Conservation (phyloP, 2,329 filamentous ascomycete species). For the Aspergillus puulaauensis region DNA sequence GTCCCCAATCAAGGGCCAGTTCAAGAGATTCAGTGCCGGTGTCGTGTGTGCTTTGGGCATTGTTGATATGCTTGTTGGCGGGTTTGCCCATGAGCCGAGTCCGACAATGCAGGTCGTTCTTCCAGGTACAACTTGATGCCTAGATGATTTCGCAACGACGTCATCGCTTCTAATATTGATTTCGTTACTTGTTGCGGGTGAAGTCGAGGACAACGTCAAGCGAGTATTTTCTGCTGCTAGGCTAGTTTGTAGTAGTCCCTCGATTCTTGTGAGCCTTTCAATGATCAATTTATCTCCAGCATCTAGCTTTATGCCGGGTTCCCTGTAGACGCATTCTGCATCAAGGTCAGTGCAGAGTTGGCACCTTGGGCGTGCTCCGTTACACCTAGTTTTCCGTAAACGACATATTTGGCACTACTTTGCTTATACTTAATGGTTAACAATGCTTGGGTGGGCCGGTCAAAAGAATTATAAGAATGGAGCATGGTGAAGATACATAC, state of each 20-base stretch:
- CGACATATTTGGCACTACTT: slow-evolving; percentile 75
- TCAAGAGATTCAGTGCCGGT: slow-evolving; percentile 65
- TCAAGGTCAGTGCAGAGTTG: slow-evolving; percentile 79
- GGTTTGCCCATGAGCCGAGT: slow-evolving; percentile 69
- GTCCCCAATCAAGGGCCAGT: slow-evolving; percentile 76
- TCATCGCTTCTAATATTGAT: slow-evolving; percentile 62
- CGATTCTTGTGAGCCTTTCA: slow-evolving; percentile 74
- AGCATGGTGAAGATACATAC: slow-evolving; percentile 21
- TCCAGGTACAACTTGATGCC: slow-evolving; percentile 11
- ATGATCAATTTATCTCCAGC: slow-evolving; percentile 83
- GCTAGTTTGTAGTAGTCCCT: slow-evolving; percentile 72
- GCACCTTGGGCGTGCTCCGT: slow-evolving; percentile 78
- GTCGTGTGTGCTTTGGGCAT: slow-evolving; percentile 86
- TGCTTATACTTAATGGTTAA: slow-evolving; percentile 2
- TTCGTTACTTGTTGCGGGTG: slow-evolving; percentile 64
- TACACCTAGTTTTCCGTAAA: slow-evolving; percentile 75
- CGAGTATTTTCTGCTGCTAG: slow-evolving; percentile 44
- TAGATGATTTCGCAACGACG: slow-evolving; percentile 38
- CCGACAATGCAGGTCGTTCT: slow-evolving; percentile 61
- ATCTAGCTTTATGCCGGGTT: slow-evolving; percentile 83
- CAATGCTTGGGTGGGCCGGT: not conserved
- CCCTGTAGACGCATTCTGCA: slow-evolving; percentile 79
- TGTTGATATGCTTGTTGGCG: slow-evolving; percentile 69
- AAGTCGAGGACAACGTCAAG: slow-evolving; percentile 55
- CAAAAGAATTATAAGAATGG: not conserved